Base-by-base conservation (phyloP, 306 rosid species). In the Malus asiatica region DNA sequence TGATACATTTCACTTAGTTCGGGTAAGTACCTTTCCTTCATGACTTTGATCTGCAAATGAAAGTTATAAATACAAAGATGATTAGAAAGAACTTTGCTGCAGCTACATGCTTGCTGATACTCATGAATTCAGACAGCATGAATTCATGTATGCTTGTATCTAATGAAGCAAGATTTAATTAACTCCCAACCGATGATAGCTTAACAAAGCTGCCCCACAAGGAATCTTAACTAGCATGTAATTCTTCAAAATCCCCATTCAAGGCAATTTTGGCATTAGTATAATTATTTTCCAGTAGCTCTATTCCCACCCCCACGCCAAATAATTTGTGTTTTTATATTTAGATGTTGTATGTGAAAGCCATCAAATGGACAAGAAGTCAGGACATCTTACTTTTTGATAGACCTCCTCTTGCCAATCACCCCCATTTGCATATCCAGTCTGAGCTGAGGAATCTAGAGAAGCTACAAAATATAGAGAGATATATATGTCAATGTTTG, bases 361-460 rank as follows among this genome's bases (percentile, higher is more conserved):
- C 19, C 68, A 72, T n/a, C 38, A 16, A 32, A 57, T 3, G 10
- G 52, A 25, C 62, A 77, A 55, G 13, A 25, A 61, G 60, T 58
- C 48, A 12, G 32, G 69, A 66, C 72, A 44, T 19, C 42, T 79
- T 81, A 91, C 97, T 91, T 81, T 89, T 78, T 89, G 92, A 83
- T 80, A 84, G 63, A 76, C 70, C 76, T 86, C 97, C 84, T 89
- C 95, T 85, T 81, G 93, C 95, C 91, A 88, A 79, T 91, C 89
- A 70, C 67, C 83, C 45, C 87, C 91, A 83, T 75, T 79, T 78
- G 86, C 79, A 65, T 88, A 93, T 76, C 84, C 90, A 67, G 86
- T 85, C 86, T 80, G 89, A 45, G 83, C 66, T 16, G 93, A 83
- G 68, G 90, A 85, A 76, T 88, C 97, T 82, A 88, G 78, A 81